Percentiles rank a stretch among this genome's conserved stretches.
These are phyloP conservation scores for Nannizziopsis barbatae DNA, from an alignment of 2,329 filamentous ascomycete genomes.

Conservation along the genomic window DNA sequence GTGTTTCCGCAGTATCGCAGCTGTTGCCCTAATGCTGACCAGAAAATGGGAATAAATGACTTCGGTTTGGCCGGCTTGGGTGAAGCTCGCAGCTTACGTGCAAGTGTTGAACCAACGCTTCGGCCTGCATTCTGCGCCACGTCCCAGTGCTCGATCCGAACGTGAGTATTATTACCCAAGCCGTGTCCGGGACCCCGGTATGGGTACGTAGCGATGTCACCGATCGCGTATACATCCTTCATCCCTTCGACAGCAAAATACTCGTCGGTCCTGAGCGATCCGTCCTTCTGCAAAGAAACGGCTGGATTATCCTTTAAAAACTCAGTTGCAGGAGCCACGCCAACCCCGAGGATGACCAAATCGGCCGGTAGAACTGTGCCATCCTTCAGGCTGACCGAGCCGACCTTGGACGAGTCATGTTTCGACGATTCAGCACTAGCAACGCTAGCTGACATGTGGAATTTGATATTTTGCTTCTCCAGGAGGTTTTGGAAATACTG, in stretches of 20 bases:
- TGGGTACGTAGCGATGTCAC: slow-evolving; percentile 89
- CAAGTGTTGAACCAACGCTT: slow-evolving; percentile 65
- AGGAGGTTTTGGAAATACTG: slow-evolving; percentile 65
- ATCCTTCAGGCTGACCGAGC: slow-evolving; percentile 71
- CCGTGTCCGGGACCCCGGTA: slow-evolving; percentile 81
- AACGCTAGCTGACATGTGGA: slow-evolving; percentile 68
- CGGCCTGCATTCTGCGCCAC: slow-evolving; percentile 90
- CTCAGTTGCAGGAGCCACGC: slow-evolving; percentile 73
- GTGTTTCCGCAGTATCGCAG: slow-evolving; percentile 90
- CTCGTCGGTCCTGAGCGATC: slow-evolving; percentile 73
- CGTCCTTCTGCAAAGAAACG: slow-evolving; percentile 65
- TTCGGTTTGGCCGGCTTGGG: slow-evolving; percentile 43
- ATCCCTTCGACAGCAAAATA: slow-evolving; percentile 65
- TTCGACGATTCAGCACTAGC: slow-evolving; percentile 67
- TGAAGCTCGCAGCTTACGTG: slow-evolving; percentile 39
- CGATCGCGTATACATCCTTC: slow-evolving; percentile 79
- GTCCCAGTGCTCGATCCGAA: slow-evolving; percentile 96
- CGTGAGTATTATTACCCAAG: slow-evolving; percentile 44
- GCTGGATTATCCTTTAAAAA: slow-evolving; percentile 63
- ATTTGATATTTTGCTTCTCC: slow-evolving; percentile 80
- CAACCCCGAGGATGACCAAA: slow-evolving; percentile 81
- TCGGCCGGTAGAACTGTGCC: slow-evolving; percentile 77
- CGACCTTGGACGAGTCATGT: slow-evolving; percentile 59
- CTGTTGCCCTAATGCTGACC: slow-evolving; percentile 84
- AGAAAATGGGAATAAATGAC: slow-evolving; percentile 86